These are phyloP conservation scores for Phialemonium atrogriseum DNA, from an alignment of 2,329 filamentous ascomycete species.

Conservation along the genomic window DNA sequence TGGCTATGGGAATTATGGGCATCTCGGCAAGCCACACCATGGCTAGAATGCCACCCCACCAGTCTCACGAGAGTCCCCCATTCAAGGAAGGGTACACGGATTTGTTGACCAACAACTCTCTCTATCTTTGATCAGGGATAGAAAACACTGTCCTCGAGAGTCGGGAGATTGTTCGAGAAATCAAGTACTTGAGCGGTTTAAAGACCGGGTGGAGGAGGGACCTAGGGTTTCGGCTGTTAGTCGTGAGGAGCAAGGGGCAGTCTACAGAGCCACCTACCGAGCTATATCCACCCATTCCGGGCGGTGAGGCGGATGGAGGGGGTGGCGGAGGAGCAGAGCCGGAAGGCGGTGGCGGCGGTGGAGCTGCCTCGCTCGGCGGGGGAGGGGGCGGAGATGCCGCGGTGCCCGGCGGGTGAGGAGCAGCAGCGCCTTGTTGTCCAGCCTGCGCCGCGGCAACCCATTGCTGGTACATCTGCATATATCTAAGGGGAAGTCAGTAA, in stretches of 20 bases:
- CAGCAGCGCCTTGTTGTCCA: conserved; percentile 34
- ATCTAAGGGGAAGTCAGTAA: conserved; percentile 29
- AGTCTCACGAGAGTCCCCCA: too few relatives aligned
- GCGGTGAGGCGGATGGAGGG: conserved; percentile 42
- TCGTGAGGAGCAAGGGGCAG: neutral
- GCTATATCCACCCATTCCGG: conserved; percentile 50
- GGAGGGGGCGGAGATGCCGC: conserved; percentile 50
- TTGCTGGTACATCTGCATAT: conserved; percentile 66
- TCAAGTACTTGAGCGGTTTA: too few relatives aligned
- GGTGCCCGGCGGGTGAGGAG: conserved; percentile 35
- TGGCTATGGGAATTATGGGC: too few relatives aligned
- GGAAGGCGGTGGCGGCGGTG: conserved; percentile 53
- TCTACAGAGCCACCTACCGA: conserved; percentile 40
- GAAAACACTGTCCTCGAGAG: too few relatives aligned
- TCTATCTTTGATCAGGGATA: too few relatives aligned
- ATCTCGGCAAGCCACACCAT: too few relatives aligned
- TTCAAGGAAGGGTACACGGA: too few relatives aligned
- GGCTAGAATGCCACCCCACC: too few relatives aligned
- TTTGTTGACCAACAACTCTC: too few relatives aligned
- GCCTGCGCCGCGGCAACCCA: conserved; percentile 52
- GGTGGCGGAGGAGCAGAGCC: conserved; percentile 49
- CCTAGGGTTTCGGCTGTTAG: conserved; percentile 23
- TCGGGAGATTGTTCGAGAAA: too few relatives aligned
- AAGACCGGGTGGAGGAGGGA: conserved; percentile 49
- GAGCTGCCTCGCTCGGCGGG: conserved; percentile 50